Evolutionary conservation across 192 early-diverging fungal genomes (phyloP).

Genomic region (Coemansia brasiliensis): DNA sequence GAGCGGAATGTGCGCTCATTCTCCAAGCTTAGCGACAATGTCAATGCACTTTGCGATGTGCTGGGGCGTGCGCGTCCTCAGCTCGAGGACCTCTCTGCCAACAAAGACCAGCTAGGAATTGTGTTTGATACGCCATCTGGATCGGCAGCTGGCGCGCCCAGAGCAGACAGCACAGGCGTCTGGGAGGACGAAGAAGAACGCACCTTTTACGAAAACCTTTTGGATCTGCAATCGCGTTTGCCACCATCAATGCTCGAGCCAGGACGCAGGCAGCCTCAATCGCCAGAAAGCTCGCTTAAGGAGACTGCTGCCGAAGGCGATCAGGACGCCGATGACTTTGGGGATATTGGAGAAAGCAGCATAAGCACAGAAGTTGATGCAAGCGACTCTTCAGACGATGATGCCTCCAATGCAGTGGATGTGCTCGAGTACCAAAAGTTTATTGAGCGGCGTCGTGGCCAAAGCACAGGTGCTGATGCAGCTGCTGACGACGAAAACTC

Average conservation of each 20-base stretch:
- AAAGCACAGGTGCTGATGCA: conserved; percentile 7
- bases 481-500: not conserved
- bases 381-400: conserved; percentile 24
- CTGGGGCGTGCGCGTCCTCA: conserved; percentile 75
- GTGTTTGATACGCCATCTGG: conserved; percentile 35
- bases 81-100: conserved; percentile 68
- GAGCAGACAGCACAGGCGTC: conserved; percentile 22
- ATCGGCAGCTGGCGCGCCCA: conserved; percentile 5
- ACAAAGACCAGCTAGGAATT: conserved; percentile 36
- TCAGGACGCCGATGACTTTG: not conserved
- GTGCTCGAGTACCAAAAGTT: conserved; percentile 50
- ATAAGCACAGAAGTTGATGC: conserved; percentile 5
- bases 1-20: conserved; percentile 27
- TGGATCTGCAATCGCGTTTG: conserved; percentile 76
- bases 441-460: conserved; percentile 22
- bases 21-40: conserved; percentile 32
- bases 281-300: not conserved
- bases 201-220: conserved; percentile 84
- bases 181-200: conserved; percentile 96
- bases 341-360: not conserved
- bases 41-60: conserved; percentile 65
- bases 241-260: conserved; percentile 79
- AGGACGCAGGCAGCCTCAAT: conserved; percentile 12
- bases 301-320: conserved; percentile 6
- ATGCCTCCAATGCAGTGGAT: conserved; percentile 16